phyloP scores from a whole-genome alignment of 202 grass and related monocot species.

The Saccharum hybrid region DNA sequence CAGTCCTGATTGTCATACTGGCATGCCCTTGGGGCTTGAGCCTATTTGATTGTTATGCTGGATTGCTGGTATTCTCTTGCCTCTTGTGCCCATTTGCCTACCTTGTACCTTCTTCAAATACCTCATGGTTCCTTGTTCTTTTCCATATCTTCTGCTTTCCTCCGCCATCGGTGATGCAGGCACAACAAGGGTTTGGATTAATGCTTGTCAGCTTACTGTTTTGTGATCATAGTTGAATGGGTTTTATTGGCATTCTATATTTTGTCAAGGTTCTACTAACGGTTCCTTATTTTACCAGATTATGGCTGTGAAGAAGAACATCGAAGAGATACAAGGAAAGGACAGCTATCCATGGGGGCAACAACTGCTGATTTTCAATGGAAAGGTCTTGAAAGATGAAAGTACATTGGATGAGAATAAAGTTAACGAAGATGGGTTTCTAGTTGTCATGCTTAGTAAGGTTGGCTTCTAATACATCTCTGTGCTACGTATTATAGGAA shows the following conservation, averaged over 20 bases:
- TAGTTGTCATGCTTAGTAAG: slow-evolving; percentile 98
- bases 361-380: slow-evolving; percentile 82
- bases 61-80: not conserved
- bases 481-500: slow-evolving; percentile 13
- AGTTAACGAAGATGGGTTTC: slow-evolving; percentile 72
- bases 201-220: slow-evolving; percentile 11
- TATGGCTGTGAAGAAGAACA: slow-evolving; percentile 94
- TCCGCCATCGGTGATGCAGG: not conserved
- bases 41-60: not conserved
- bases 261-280: slow-evolving; percentile 25
- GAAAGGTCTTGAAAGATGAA: slow-evolving; percentile 96
- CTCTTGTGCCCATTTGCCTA: slow-evolving; percentile 1
- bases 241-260: slow-evolving; percentile 13
- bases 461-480: slow-evolving; percentile 41
- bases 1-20: not conserved
- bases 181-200: not conserved
- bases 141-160: not conserved
- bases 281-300: slow-evolving; percentile 52
- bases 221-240: slow-evolving; percentile 1
- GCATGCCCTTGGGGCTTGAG: not conserved
- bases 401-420: slow-evolving; percentile 91
- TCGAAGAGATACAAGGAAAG: slow-evolving; percentile 91
- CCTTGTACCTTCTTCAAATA: slow-evolving; percentile 21
- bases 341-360: slow-evolving; percentile 92
- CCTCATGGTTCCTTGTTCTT: not conserved